A percentile compares a stretch with the other conserved stretches of the same genome.
phyloP scores from a whole-genome alignment of 305 asterid species.

The Fraxinus sp. region DNA sequence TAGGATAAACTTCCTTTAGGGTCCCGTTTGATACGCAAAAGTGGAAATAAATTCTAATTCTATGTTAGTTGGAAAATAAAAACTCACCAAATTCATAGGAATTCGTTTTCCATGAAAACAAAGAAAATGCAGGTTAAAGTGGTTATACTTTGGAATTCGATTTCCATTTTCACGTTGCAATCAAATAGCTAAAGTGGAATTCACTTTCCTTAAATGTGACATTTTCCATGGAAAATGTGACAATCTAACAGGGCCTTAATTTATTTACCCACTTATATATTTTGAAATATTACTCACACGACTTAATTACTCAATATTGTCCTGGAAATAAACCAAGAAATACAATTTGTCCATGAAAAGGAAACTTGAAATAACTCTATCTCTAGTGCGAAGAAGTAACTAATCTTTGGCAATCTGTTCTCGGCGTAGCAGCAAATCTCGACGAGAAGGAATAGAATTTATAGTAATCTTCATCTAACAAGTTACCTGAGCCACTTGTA shows the following conservation, averaged over 20 bases:
- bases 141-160: no score
- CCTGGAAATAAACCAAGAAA: background rate
- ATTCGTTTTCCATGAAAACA: no score
- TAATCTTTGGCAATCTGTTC: conserved; percentile 29
- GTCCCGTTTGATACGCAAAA: no score
- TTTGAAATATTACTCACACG: background rate
- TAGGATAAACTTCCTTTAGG: background rate
- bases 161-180: no score
- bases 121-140: no score
- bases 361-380: background rate
- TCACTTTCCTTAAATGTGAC: no score
- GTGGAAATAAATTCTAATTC: no score
- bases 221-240: no score
- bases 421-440: conserved; percentile 53
- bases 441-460: conserved; percentile 69
- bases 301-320: background rate
- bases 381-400: conserved; percentile 24
- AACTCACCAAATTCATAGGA: no score
- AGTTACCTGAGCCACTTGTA: conserved; percentile 36
- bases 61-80: no score
- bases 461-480: conserved; percentile 53
- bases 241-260: no score
- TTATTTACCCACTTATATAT: background rate
- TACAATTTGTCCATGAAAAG: background rate
- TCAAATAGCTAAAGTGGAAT: no score